phyloP scores from a whole-genome alignment of 2,329 filamentous ascomycete genomes.

The Hypoxylon sp. region DNA sequence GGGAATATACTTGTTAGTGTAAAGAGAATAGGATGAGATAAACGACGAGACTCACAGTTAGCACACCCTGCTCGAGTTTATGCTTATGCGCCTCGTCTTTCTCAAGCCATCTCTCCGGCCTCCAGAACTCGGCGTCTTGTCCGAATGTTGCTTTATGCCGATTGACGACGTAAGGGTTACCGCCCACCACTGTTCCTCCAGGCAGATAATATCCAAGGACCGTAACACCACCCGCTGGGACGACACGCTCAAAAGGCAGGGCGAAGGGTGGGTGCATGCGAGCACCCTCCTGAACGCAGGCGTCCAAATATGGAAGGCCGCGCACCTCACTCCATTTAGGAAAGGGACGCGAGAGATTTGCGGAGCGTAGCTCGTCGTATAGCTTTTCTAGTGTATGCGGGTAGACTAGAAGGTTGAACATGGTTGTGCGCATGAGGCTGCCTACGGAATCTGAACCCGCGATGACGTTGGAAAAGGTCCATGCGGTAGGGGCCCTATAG shows the following conservation, averaged over 20 bases:
- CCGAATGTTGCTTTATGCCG: constrained; percentile 46
- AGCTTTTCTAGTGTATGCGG: constrained; percentile 48
- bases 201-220: constrained; percentile 42
- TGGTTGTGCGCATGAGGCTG: constrained; percentile 51
- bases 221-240: constrained; percentile 47
- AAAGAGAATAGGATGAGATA: not conserved
- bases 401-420: constrained; percentile 50
- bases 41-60: constrained; percentile 40
- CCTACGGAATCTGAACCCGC: constrained; percentile 40
- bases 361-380: constrained; percentile 49
- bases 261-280: constrained; percentile 52
- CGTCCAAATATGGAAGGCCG: constrained; percentile 53
- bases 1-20: not conserved
- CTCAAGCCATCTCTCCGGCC: constrained; percentile 48
- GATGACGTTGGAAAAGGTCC: constrained; percentile 44
- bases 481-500: constrained; percentile 32
- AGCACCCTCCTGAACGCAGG: constrained; percentile 50
- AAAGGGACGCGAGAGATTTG: constrained; percentile 49
- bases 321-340: constrained; percentile 51
- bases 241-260: constrained; percentile 50
- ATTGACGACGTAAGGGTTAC: constrained; percentile 50
- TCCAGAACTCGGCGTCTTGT: constrained; percentile 45
- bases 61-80: constrained; percentile 38
- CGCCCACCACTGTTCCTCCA: constrained; percentile 49
- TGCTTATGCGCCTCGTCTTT: constrained; percentile 31